These are phyloP conservation scores for Ogataea parapolymorpha DNA, from an alignment of 805 yeast species.

Conservation along the genomic window DNA sequence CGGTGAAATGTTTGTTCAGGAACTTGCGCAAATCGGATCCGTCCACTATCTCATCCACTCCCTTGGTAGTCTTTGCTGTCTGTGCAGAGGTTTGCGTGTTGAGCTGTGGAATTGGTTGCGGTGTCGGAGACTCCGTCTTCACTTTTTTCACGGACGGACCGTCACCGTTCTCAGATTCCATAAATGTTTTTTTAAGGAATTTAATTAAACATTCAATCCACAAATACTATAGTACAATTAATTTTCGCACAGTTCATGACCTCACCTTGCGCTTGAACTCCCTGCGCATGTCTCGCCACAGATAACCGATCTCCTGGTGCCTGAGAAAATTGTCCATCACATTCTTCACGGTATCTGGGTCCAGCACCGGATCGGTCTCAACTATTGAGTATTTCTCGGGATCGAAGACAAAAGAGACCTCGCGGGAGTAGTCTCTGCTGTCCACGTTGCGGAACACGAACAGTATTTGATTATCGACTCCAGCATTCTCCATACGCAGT, in stretches of 20 bases:
- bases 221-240: constrained; percentile 4
- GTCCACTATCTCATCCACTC: constrained; percentile 43
- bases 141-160: constrained; percentile 12
- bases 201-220: background rate
- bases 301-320: constrained; percentile 31
- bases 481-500: constrained; percentile 41
- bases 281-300: constrained; percentile 34
- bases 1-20: constrained; percentile 45
- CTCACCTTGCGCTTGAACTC: constrained; percentile 18
- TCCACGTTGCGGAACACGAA: constrained; percentile 48
- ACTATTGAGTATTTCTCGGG: constrained; percentile 36
- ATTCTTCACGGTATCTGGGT: constrained; percentile 14
- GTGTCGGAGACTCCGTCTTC: constrained; percentile 22
- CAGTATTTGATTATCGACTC: constrained; percentile 31
- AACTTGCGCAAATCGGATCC: constrained; percentile 51
- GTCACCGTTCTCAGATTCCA: constrained; percentile 7
- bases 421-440: constrained; percentile 40
- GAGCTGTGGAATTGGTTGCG: constrained; percentile 26
- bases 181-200: background rate
- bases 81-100: constrained; percentile 8
- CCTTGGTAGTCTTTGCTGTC: constrained; percentile 17
- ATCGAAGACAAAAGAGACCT: constrained; percentile 42
- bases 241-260: background rate
- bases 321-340: constrained; percentile 23
- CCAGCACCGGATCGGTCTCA: constrained; percentile 35